Evolutionary conservation across 176 grass and related monocot species (phyloP).

Genomic region (Aegilops sharonensis): DNA sequence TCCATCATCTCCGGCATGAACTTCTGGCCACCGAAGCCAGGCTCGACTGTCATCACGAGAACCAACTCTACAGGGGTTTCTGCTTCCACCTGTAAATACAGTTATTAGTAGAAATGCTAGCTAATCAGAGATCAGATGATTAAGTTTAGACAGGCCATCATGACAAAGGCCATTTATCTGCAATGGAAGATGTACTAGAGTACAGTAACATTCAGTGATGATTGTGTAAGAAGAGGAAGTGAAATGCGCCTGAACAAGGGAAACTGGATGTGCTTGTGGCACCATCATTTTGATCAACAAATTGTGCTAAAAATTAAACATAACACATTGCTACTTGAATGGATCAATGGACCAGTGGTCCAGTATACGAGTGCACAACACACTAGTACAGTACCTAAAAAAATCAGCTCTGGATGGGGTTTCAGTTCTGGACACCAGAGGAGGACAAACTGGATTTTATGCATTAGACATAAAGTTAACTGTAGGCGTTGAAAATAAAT

Average conservation of each 20-base stretch:
- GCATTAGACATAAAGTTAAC: not conserved
- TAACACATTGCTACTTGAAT: not conserved
- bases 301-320: not conserved
- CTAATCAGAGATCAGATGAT: not conserved
- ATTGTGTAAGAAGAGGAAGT: not conserved
- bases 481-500: not conserved
- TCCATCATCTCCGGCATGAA: constrained; percentile 99
- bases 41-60: constrained; percentile 97
- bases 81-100: constrained; percentile 71
- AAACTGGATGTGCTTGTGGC: not conserved
- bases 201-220: not conserved
- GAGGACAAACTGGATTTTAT: not conserved
- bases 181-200: not conserved
- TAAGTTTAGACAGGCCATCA: not conserved
- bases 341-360: not conserved
- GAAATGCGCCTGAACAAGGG: not conserved
- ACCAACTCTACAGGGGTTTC: constrained; percentile 87
- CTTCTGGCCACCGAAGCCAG: constrained; percentile 96
- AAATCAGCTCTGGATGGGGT: not conserved
- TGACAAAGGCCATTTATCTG: not conserved
- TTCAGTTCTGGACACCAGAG: not conserved
- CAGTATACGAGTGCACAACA: not conserved
- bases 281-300: not conserved
- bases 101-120: not conserved
- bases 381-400: not conserved